A percentile compares a stretch with the other conserved stretches of the same genome.
These are phyloP conservation scores for Galium porrigens DNA, from an alignment of 305 asterid genomes.

Conservation along the genomic window DNA sequence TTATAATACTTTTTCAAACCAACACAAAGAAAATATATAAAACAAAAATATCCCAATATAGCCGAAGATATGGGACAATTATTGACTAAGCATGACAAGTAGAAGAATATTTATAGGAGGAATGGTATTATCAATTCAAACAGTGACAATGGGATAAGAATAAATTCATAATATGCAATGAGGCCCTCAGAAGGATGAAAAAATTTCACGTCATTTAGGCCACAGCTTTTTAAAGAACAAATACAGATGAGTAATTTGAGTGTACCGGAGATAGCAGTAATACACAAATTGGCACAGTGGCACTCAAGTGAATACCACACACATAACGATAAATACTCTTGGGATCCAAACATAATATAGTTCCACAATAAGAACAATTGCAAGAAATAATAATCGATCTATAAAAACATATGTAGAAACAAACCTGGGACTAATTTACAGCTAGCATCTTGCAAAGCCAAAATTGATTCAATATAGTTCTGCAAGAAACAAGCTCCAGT, in stretches of 20 bases:
- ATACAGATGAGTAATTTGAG: not conserved
- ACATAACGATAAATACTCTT: not conserved
- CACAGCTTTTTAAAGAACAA: not conserved
- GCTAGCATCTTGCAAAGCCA: constrained; percentile 82
- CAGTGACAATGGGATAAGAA: not conserved
- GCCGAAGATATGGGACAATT: not conserved
- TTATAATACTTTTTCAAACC: not conserved
- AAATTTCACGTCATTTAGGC: not conserved
- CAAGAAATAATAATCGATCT: constrained; percentile 4
- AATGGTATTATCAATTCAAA: not conserved
- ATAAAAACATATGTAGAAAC: constrained; percentile 16
- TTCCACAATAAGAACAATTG: not conserved
- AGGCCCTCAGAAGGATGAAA: not conserved
- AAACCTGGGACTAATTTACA: constrained; percentile 57
- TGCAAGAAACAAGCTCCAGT: constrained; percentile 82
- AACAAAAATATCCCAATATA: not conserved
- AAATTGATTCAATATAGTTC: constrained; percentile 71
- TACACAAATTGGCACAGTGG: not conserved
- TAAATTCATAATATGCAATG: not conserved
- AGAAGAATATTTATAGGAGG: not conserved
- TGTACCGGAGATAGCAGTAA: not conserved
- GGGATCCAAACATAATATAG: not conserved
- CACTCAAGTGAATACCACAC: not conserved
- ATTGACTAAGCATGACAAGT: not conserved
- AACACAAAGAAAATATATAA: no score